phyloP scores from a whole-genome alignment of 495 filamentous ascomycete species.

The Daldinia bambusicola region DNA sequence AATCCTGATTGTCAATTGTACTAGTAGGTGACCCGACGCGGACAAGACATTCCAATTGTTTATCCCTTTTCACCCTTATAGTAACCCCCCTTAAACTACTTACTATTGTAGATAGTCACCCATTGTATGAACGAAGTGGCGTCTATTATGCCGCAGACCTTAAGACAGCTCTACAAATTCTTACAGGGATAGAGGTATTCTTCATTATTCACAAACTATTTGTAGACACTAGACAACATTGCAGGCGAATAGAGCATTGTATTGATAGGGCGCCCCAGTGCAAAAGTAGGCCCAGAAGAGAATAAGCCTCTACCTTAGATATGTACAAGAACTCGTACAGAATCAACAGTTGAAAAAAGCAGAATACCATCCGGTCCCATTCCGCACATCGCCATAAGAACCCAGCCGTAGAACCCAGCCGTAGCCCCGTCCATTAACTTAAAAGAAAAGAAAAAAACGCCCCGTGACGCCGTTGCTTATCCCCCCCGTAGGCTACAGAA shows the following conservation, averaged over 20 bases:
- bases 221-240: not conserved
- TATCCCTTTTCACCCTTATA: too few species aligned
- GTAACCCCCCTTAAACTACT: too few species aligned
- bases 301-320: not conserved
- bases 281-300: not conserved
- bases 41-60: too few species aligned
- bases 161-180: not conserved
- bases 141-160: not conserved
- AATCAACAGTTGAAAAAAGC: not conserved
- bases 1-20: too few species aligned
- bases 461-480: conserved; percentile 5
- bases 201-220: not conserved
- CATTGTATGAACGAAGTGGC: not conserved
- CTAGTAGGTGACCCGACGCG: too few species aligned
- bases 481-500: conserved; percentile 19
- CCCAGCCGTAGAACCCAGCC: conserved; percentile 10
- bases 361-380: conserved; percentile 14
- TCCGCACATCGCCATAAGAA: conserved; percentile 4
- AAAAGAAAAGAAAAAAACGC: not conserved
- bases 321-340: conserved; percentile 11
- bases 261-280: not conserved
- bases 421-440: not conserved
- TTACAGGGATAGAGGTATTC: not conserved
- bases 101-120: too few species aligned
- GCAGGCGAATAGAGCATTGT: not conserved